Base-by-base conservation (phyloP, 768 basidiomycete genomes). In the Amanita rubescens region DNA sequence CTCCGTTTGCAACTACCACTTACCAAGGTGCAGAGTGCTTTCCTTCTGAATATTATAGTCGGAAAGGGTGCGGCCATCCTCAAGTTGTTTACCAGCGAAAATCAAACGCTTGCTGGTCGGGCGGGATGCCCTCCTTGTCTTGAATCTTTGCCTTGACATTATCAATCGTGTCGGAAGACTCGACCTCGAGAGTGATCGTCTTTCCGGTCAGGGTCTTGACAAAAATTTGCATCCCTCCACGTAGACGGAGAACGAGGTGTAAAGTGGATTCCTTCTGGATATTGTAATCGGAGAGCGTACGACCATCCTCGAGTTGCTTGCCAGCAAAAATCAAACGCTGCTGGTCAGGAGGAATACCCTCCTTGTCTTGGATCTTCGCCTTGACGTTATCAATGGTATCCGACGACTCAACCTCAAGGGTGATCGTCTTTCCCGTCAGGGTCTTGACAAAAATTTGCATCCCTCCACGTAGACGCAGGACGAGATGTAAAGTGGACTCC, bases 61-160 rank as follows among this genome's bases (percentile, higher is more conserved):
- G 0, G 79, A 77, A 8, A 90, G 75, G 0, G 90, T 92, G 41
- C 89, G 83, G 5, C 90, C 90, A 55, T 93, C 90, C 65, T 93
- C 89, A n/a, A 91, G 72, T 66, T 91, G 89, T 75, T 92, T 91
- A 33, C 90, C 90, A 49, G 89, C 90, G 61, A 90, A 92, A 70
- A 84, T 88, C 84, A 85, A 65, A 84, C 83, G 55, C 84, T 72
- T 84, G 64, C 35, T 24, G 20, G 20, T 42, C 41, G 9, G 41
- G 41, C 3, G 41, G 41, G 12, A 71, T 67, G 8, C 80, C 84
- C 58, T 85, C 85, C 76, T 86, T 86, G 69, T 85, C 85, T 65
- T 85, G 84, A 54, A 85, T 85, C 72, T 84, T 85, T n/a, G 78
- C 74, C 72, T 84, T 85, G 53, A 85, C 84, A 56, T 84, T 84